These are phyloP conservation scores for Pestalotiopsis sp. DNA, from an alignment of 2,329 filamentous ascomycete genomes.

Conservation along the genomic window DNA sequence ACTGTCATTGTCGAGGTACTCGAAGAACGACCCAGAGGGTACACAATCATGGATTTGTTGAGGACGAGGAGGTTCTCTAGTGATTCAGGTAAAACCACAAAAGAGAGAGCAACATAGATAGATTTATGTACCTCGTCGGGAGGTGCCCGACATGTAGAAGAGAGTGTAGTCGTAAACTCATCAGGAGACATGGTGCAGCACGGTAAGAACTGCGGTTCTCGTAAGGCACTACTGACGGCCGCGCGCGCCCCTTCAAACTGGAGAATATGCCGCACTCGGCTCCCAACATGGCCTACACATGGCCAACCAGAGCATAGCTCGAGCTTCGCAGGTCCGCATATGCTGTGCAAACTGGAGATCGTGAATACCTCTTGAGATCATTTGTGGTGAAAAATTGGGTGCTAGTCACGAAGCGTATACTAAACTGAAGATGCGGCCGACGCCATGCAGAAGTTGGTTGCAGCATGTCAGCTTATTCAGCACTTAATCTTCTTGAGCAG, in stretches of 20 bases:
- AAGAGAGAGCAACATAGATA: not conserved
- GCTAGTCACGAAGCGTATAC: not conserved
- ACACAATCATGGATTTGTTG: not conserved
- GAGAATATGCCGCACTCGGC: not conserved
- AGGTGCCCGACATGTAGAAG: not conserved
- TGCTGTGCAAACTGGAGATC: too few species aligned
- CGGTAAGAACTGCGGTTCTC: not conserved
- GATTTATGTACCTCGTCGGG: not conserved
- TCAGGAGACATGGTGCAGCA: not conserved
- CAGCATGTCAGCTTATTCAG: not conserved
- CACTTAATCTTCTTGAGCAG: not conserved
- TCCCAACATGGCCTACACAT: not conserved
- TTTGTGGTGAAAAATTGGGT: not conserved
- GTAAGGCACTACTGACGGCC: not conserved
- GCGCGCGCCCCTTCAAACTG: not conserved
- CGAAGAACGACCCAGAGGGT: not conserved
- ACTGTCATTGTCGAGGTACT: not conserved
- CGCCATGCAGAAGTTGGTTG: not conserved
- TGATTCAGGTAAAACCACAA: not conserved
- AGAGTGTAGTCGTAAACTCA: not conserved
- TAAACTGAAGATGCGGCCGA: not conserved
- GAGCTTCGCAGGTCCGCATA: too few species aligned
- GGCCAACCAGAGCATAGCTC: too few species aligned
- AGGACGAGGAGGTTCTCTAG: not conserved
- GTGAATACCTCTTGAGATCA: not conserved